phyloP scores from a whole-genome alignment of 768 basidiomycete species.

The Mrakia blollopis region DNA sequence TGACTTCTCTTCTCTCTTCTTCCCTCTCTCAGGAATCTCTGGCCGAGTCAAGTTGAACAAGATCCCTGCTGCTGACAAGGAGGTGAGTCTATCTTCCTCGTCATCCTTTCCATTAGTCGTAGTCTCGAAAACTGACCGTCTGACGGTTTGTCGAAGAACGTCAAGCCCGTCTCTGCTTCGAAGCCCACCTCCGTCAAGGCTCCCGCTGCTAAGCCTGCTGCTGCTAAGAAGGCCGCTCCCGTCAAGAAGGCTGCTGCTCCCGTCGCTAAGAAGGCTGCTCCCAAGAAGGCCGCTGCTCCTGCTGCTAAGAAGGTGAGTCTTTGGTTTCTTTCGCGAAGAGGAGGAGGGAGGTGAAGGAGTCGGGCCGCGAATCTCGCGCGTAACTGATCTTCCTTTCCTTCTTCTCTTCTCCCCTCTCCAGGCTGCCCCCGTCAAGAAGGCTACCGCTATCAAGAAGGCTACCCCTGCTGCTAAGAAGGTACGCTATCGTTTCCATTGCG shows the following conservation, averaged over 20 bases:
- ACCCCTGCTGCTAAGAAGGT: slow-evolving; percentile 60
- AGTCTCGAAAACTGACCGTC: neutral
- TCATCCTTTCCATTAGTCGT: slow-evolving; percentile 38
- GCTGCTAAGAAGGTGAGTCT: slow-evolving; percentile 44
- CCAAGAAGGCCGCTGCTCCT: slow-evolving; percentile 23
- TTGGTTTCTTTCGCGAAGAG: neutral
- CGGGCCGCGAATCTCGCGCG: neutral
- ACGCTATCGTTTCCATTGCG: neutral
- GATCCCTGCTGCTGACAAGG: slow-evolving; percentile 38
- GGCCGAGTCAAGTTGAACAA: slow-evolving; percentile 64
- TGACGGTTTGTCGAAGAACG: slow-evolving; percentile 7
- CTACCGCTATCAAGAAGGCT: slow-evolving; percentile 44
- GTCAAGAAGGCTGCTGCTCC: slow-evolving; percentile 35
- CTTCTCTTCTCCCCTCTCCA: neutral
- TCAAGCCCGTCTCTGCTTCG: slow-evolving; percentile 28
- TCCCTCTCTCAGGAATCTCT: slow-evolving; percentile 49
- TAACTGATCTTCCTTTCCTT: neutral
- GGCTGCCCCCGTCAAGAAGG: slow-evolving; percentile 50
- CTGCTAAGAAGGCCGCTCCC: slow-evolving; percentile 30
- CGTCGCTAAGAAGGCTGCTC: slow-evolving; percentile 48
- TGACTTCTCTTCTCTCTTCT: neutral
- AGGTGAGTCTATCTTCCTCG: slow-evolving; percentile 34
- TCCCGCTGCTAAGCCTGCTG: slow-evolving; percentile 35
- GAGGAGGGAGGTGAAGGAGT: neutral
- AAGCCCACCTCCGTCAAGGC: slow-evolving; percentile 47